phyloP scores from a whole-genome alignment of 495 filamentous ascomycete species.

The Opeltia flavorubescens region DNA sequence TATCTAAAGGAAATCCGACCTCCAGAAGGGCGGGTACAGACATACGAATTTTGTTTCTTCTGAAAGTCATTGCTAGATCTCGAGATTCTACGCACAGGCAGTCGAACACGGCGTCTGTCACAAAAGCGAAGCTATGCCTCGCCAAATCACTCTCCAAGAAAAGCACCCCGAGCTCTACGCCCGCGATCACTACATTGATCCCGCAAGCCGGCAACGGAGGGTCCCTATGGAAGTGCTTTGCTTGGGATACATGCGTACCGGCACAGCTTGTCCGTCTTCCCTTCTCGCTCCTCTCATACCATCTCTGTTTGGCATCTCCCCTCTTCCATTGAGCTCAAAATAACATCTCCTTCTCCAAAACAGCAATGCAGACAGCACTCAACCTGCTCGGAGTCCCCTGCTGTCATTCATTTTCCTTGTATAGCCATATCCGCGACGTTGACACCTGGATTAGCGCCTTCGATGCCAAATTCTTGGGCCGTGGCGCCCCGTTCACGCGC shows the following conservation, averaged over 20 bases:
- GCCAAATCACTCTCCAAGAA: neutral
- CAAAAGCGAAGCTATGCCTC: neutral
- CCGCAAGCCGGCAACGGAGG: constrained; percentile 2
- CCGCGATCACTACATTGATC: neutral
- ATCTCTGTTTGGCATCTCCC: neutral
- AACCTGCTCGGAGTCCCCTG: constrained; percentile 13
- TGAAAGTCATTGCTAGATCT: too few species aligned
- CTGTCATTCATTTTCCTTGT: constrained; percentile 11
- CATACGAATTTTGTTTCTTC: too few species aligned
- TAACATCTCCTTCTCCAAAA: neutral
- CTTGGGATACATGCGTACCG: constrained; percentile 7
- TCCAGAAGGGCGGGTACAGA: too few species aligned
- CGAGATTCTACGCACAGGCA: too few species aligned
- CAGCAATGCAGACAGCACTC: constrained; percentile 16
- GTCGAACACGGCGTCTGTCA: too few species aligned
- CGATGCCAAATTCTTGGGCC: constrained; percentile 32
- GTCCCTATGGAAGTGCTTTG: constrained; percentile 7
- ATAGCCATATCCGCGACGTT: constrained; percentile 25
- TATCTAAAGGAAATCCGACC: too few species aligned
- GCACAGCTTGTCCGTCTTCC: constrained; percentile 5
- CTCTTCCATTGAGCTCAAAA: neutral
- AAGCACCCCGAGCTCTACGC: constrained; percentile 2
- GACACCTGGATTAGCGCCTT: constrained; percentile 37
- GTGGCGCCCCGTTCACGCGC: constrained; percentile 26
- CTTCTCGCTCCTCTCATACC: too few species aligned